Conservation (phyloP, 441 rosid genomes). For the Erodium trifolium region DNA sequence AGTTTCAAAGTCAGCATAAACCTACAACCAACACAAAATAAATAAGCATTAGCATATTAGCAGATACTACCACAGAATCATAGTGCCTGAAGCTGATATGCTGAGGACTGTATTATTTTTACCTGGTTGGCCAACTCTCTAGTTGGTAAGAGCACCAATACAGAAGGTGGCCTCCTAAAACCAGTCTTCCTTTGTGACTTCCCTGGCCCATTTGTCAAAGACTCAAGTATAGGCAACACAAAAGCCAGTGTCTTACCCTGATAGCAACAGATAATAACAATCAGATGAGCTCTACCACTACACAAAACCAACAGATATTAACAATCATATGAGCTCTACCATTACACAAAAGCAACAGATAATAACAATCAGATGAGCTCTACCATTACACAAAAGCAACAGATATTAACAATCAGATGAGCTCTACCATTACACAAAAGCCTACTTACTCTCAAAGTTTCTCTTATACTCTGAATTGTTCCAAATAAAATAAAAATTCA, state of each 20-base stretch:
- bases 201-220: constrained; percentile 59
- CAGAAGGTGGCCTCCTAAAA: constrained; percentile 75
- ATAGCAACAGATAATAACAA: neutral
- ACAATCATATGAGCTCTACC: neutral
- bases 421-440: neutral
- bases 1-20: constrained; percentile 62
- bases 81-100: neutral
- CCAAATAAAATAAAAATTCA: neutral
- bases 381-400: neutral
- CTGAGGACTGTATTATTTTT: neutral
- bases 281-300: neutral
- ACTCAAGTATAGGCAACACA: constrained; percentile 49
- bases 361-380: neutral
- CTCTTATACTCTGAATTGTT: neutral
- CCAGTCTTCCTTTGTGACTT: constrained; percentile 56
- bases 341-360: neutral
- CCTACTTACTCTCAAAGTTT: neutral
- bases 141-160: constrained; percentile 84
- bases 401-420: neutral
- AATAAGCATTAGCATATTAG: neutral
- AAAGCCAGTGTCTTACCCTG: constrained; percentile 89
- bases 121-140: constrained; percentile 95
- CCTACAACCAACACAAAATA: constrained; percentile 29
- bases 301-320: neutral
- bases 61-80: neutral